Percentiles rank a stretch among this genome's conserved stretches.
phyloP scores from a whole-genome alignment of 2,329 filamentous ascomycete species.

The Fusarium agapanthi region DNA sequence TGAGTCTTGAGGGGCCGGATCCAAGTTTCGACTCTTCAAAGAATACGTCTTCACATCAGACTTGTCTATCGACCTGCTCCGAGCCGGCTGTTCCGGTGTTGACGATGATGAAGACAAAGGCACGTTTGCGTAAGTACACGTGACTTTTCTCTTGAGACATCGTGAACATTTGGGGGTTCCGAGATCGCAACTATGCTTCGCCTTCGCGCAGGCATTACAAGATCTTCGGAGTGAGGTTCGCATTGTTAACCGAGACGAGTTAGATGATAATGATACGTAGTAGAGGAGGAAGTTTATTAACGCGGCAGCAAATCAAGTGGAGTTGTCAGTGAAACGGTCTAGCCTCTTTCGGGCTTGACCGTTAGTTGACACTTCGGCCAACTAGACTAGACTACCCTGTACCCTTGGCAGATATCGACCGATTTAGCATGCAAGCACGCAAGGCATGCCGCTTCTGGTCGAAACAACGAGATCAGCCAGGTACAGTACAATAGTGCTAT shows the following conservation, averaged over 20 bases:
- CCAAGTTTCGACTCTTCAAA: not conserved
- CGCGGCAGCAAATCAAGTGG: conserved; percentile 11
- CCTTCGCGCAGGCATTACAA: conserved; percentile 63
- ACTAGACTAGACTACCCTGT: not conserved
- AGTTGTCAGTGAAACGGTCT: not conserved
- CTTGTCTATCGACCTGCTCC: not conserved
- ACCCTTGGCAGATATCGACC: not conserved
- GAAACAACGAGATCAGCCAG: not conserved
- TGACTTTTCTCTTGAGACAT: conserved; percentile 57
- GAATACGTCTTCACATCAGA: not conserved
- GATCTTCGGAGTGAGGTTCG: conserved; percentile 65
- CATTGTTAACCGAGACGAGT: conserved; percentile 49
- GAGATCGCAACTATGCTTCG: conserved; percentile 65
- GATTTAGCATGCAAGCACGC: not conserved
- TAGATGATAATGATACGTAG: not conserved
- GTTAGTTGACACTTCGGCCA: not conserved
- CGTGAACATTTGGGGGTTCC: conserved; percentile 63
- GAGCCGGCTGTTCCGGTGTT: conserved; percentile 13
- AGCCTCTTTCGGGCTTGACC: not conserved
- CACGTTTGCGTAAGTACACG: conserved; percentile 63
- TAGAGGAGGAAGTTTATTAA: conserved; percentile 17
- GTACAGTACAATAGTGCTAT: not conserved
- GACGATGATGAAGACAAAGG: conserved; percentile 49
- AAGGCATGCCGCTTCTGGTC: not conserved
- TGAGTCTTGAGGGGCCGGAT: not conserved